These are phyloP conservation scores for Coemansia sp. DNA, from an alignment of 192 early-diverging fungal species.

Conservation along the genomic window DNA sequence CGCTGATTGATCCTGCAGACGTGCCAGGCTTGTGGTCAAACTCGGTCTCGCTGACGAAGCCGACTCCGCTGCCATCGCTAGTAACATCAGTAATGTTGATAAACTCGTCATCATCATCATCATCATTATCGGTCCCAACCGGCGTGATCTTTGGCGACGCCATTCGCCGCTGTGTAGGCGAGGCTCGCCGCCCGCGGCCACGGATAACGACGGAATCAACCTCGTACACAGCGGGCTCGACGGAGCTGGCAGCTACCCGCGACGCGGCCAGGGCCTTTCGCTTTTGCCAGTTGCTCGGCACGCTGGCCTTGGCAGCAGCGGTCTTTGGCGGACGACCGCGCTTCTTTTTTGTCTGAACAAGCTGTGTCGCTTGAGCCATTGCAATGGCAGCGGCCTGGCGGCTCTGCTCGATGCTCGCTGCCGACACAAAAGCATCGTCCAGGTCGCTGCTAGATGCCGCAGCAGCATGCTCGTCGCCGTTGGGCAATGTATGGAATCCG, in stretches of 20 bases:
- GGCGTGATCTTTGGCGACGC: not conserved
- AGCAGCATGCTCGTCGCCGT: too few relatives aligned
- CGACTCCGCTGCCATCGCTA: conserved; percentile 23
- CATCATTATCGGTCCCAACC: not conserved
- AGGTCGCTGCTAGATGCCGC: not conserved
- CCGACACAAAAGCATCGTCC: conserved; percentile 6
- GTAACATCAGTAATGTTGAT: conserved; percentile 48
- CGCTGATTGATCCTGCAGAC: too few relatives aligned
- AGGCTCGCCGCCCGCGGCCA: conserved; percentile 4
- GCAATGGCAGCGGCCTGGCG: not conserved
- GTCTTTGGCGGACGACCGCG: conserved; percentile 5
- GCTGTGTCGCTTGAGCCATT: conserved; percentile 2
- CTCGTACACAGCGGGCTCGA: conserved; percentile 12
- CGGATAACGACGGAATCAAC: conserved; percentile 18
- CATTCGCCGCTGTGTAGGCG: not conserved
- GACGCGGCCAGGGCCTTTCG: not conserved
- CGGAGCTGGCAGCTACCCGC: not conserved
- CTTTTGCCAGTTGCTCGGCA: conserved; percentile 7
- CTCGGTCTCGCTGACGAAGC: conserved; percentile 34
- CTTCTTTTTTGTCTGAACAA: conserved; percentile 3
- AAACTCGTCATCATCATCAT: conserved; percentile 31
- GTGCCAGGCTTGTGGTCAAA: conserved; percentile 20
- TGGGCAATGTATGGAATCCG: not conserved
- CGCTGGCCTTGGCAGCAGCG: not conserved
- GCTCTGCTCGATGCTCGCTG: not conserved